Evolutionary conservation across 805 yeast species (phyloP).

Genomic region (Hanseniaspora pseudoguilliermondii): DNA sequence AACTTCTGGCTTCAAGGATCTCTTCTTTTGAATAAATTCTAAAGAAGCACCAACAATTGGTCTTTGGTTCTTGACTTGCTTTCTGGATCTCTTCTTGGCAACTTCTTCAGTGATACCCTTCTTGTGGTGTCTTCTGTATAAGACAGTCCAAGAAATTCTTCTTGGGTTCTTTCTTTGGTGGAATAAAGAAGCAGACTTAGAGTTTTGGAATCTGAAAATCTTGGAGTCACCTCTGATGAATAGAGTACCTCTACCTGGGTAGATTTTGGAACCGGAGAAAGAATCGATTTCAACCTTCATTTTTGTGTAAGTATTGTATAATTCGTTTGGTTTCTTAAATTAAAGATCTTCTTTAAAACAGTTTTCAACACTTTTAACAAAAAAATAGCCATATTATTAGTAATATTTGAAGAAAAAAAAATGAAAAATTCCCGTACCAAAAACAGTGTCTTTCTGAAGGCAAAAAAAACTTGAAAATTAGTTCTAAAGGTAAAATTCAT

Average conservation of each 20-base stretch:
- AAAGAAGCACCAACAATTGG: slow-evolving; percentile 99
- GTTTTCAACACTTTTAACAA: too few species aligned
- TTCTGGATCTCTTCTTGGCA: slow-evolving; percentile 92
- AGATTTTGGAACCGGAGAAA: slow-evolving; percentile 97
- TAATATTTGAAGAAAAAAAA: too few species aligned
- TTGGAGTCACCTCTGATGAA: slow-evolving; percentile 99
- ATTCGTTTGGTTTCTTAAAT: not conserved
- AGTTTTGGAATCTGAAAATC: slow-evolving; percentile 97
- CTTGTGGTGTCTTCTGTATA: slow-evolving; percentile 99
- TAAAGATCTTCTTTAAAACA: too few species aligned
- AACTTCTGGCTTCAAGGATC: slow-evolving; percentile 88
- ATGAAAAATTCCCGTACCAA: not conserved
- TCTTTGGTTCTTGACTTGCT: slow-evolving; percentile 96
- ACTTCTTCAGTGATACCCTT: slow-evolving; percentile 99
- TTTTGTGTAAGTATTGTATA: slow-evolving; percentile 17
- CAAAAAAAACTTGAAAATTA: too few species aligned
- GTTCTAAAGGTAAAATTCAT: too few species aligned
- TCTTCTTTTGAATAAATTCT: slow-evolving; percentile 96
- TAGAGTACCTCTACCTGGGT: slow-evolving; percentile 99
- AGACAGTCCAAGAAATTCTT: slow-evolving; percentile 98
- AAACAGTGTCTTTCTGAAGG: not conserved
- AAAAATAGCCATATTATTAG: too few species aligned
- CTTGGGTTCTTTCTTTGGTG: slow-evolving; percentile 99
- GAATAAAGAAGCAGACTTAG: slow-evolving; percentile 96
- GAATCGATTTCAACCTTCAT: slow-evolving; percentile 99